These are phyloP conservation scores for Parietichytrium sp. DNA, from an alignment of 108 stramenopile genomes.

Conservation along the genomic window DNA sequence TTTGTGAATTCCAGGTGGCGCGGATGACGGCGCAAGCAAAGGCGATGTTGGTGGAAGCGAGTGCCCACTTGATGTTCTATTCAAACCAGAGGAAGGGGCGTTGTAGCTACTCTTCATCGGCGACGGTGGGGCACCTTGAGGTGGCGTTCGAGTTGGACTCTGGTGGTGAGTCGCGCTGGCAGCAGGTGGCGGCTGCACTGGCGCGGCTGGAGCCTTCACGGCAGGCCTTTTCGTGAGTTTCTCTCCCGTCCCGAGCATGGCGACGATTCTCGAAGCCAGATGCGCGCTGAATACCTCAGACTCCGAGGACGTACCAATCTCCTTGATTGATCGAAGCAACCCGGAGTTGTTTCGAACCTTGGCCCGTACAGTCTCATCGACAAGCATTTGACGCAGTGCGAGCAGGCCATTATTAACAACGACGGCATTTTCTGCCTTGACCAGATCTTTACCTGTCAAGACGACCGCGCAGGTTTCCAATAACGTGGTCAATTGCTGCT, in stretches of 20 bases:
- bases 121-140: not conserved
- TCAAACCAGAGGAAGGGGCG: not conserved
- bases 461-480: not conserved
- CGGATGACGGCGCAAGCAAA: not conserved
- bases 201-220: not conserved
- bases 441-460: not conserved
- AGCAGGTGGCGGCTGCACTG: not conserved
- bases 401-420: conserved; percentile 17
- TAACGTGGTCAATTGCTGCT: not conserved
- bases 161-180: not conserved
- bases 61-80: not conserved
- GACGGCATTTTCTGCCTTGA: not conserved
- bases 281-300: conserved; percentile 18
- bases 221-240: not conserved
- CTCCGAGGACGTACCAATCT: not conserved
- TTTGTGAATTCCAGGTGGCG: not conserved
- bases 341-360: not conserved
- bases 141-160: not conserved
- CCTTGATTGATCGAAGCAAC: not conserved
- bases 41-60: not conserved
- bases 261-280: not conserved
- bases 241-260: not conserved
- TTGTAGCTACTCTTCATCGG: too few relatives aligned
- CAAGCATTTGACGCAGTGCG: not conserved
- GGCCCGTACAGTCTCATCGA: not conserved